Conservation (phyloP, 768 basidiomycete species). For the Clitopilus passeckerianus region DNA sequence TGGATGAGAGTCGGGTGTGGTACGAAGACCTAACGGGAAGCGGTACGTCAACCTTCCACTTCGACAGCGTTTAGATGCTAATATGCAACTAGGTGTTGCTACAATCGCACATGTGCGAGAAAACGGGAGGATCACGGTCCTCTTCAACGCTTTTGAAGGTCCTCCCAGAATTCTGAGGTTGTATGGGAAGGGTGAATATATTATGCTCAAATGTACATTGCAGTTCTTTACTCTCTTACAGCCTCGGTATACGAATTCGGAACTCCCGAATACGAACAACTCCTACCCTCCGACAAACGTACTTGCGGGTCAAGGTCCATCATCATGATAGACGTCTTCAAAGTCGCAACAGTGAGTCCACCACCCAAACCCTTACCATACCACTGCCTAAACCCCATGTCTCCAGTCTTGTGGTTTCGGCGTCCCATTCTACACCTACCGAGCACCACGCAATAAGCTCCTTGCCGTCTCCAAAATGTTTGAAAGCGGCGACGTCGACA, state of each 20-base stretch:
- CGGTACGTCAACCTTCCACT: constrained; percentile 31
- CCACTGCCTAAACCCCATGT: background rate
- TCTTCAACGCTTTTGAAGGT: constrained; percentile 50
- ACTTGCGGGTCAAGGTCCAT: constrained; percentile 37
- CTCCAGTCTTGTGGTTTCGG: constrained; percentile 41
- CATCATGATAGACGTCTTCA: constrained; percentile 40
- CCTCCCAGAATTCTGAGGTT: constrained; percentile 43
- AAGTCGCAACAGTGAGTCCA: constrained; percentile 35
- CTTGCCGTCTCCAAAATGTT: constrained; percentile 17
- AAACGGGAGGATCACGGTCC: constrained; percentile 46
- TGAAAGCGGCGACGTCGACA: background rate
- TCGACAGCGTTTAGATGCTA: background rate
- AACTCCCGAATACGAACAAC: constrained; percentile 32
- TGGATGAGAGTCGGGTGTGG: constrained; percentile 52
- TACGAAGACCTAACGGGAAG: constrained; percentile 73
- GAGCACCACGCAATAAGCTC: constrained; percentile 32
- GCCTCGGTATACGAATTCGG: constrained; percentile 42
- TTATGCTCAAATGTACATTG: background rate
- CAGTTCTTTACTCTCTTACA: constrained; percentile 9
- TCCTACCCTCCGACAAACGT: constrained; percentile 26
- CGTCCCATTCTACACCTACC: constrained; percentile 33
- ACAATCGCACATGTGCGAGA: constrained; percentile 50
- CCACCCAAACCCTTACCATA: background rate
- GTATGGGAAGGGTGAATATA: constrained; percentile 38
- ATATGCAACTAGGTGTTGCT: constrained; percentile 33